Conservation (phyloP, 441 rosid species). For the Flueggea neowawraea region DNA sequence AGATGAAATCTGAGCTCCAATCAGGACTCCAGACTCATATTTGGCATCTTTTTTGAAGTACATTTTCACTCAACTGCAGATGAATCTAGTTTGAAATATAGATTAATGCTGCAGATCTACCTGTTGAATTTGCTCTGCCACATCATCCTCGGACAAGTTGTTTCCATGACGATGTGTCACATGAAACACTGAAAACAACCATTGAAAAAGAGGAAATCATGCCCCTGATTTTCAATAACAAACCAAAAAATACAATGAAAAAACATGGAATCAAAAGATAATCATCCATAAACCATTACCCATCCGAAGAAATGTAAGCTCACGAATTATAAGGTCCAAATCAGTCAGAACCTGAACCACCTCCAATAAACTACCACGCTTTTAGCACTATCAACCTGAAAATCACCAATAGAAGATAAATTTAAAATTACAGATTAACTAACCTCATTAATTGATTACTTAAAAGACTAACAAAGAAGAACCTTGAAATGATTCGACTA, state of each 20-base stretch:
- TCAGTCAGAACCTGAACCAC: constrained; percentile 87
- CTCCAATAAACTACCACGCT: constrained; percentile 72
- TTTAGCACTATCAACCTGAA: constrained; percentile 85
- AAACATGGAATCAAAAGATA: constrained; percentile 16
- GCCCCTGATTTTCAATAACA: constrained; percentile 3
- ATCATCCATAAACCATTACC: constrained; percentile 96
- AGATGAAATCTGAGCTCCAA: neutral
- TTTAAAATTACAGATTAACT: neutral
- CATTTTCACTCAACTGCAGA: neutral
- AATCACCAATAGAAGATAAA: constrained; percentile 8
- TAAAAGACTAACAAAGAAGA: neutral
- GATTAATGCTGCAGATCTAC: constrained; percentile 37
- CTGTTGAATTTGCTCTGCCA: constrained; percentile 73
- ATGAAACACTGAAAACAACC: constrained; percentile 58
- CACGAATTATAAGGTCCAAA: constrained; percentile 56
- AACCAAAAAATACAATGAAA: neutral
- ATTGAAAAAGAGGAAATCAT: constrained; percentile 14
- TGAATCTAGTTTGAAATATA: neutral
- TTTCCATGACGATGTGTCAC: constrained; percentile 78
- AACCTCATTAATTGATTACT: neutral
- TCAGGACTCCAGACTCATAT: constrained; percentile 1
- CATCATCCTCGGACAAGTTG: constrained; percentile 61
- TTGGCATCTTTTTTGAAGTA: neutral
- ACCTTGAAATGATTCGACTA: neutral
- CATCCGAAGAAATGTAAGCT: constrained; percentile 88